These are phyloP conservation scores for Leersia perrieri DNA, from an alignment of 176 grass and related monocot genomes.

Conservation along the genomic window DNA sequence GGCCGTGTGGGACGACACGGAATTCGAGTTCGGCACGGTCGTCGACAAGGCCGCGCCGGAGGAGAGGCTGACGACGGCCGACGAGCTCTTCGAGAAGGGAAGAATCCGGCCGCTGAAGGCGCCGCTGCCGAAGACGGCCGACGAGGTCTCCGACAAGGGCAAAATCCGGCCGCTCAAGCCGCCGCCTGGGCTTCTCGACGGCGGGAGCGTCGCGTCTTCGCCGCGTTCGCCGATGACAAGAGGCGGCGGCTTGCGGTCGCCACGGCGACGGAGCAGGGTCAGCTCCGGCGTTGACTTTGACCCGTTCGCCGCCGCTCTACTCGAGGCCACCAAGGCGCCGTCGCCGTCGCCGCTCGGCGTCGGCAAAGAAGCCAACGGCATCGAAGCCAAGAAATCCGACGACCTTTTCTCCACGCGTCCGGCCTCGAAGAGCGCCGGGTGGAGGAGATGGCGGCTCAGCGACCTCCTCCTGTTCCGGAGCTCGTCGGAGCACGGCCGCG, in stretches of 20 bases:
- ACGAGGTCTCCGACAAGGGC: conserved; percentile 54
- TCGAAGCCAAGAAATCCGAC: not conserved
- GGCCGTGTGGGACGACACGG: conserved; percentile 45
- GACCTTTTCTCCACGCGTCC: not conserved
- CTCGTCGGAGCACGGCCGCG: conserved; percentile 53
- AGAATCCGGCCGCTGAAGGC: conserved; percentile 63
- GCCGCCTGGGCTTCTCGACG: conserved; percentile 67
- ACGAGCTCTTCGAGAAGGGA: conserved; percentile 62
- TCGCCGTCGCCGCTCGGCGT: conserved; percentile 58
- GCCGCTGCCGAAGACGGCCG: conserved; percentile 26
- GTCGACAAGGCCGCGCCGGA: conserved; percentile 30
- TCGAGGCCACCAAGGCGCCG: conserved; percentile 64
- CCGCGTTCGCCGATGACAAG: conserved; percentile 50
- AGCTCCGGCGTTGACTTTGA: conserved; percentile 72
- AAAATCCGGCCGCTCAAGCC: conserved; percentile 74
- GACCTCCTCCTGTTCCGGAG: conserved; percentile 87
- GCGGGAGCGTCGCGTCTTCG: conserved; percentile 46
- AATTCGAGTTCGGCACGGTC: conserved; percentile 66
- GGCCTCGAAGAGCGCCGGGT: conserved; percentile 35
- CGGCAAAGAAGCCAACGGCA: conserved; percentile 5
- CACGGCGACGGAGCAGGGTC: conserved; percentile 40
- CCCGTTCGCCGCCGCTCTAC: conserved; percentile 75
- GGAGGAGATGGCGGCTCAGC: conserved; percentile 71
- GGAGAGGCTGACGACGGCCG: conserved; percentile 50
- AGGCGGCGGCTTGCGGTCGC: conserved; percentile 40